These are phyloP conservation scores for Gracilaria gracilis DNA, from an alignment of 23 red algal species.

Conservation along the genomic window DNA sequence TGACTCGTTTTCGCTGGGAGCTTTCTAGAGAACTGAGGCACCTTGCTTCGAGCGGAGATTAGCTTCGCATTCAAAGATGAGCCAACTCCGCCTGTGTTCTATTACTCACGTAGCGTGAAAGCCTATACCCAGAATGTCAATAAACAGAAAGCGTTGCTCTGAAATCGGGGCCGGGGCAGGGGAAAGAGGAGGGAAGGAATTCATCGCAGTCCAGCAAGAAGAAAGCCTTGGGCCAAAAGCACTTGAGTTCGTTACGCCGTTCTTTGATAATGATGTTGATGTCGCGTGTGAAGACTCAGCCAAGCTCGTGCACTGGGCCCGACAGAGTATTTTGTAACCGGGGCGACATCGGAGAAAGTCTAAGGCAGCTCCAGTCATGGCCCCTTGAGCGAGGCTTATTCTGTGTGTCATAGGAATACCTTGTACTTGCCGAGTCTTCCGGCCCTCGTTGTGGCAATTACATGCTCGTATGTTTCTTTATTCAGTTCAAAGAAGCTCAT, in stretches of 20 bases:
- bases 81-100: not conserved
- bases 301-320: conserved; percentile 18
- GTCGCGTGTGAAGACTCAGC: conserved; percentile 19
- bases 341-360: not conserved
- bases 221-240: not conserved
- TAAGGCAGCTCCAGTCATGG: not conserved
- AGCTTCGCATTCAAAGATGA: not conserved
- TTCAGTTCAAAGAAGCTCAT: not conserved
- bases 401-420: not conserved
- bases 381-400: not conserved
- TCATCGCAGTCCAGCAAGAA: not conserved
- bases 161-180: conserved; percentile 19
- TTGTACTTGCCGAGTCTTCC: not conserved
- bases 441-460: not conserved
- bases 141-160: conserved; percentile 18
- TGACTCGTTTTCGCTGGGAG: not conserved
- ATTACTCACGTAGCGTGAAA: conserved; percentile 5
- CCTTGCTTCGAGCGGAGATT: not conserved
- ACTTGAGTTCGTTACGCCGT: conserved; percentile 5
- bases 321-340: not conserved
- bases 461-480: not conserved
- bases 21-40: not conserved
- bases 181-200: not conserved
- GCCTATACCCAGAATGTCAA: conserved; percentile 1
- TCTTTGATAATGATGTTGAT: not conserved